Percentiles rank a stretch among this genome's conserved stretches.
phyloP scores from a whole-genome alignment of 345 rosid genomes.

The Conringia planisiliqua region DNA sequence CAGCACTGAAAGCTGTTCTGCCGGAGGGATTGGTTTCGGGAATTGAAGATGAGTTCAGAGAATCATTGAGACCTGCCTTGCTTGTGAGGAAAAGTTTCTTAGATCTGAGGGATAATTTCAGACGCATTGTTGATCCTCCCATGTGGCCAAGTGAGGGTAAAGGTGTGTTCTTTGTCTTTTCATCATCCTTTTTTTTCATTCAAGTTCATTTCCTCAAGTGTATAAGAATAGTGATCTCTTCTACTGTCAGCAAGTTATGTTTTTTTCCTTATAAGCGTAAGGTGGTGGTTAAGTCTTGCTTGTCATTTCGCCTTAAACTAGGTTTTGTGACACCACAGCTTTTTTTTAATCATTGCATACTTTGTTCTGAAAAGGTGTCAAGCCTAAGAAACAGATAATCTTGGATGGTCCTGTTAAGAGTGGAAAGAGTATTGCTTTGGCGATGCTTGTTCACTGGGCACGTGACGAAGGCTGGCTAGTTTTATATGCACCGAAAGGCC shows the following conservation, averaged over 20 bases:
- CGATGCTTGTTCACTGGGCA: constrained; percentile 99
- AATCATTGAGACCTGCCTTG: constrained; percentile 69
- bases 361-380: constrained; percentile 41
- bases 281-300: background rate
- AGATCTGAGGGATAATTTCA: constrained; percentile 88
- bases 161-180: constrained; percentile 36
- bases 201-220: too few species aligned
- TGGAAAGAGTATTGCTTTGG: constrained; percentile 88
- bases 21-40: constrained; percentile 87
- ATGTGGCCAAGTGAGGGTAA: constrained; percentile 43
- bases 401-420: constrained; percentile 91
- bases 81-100: constrained; percentile 78
- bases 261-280: background rate
- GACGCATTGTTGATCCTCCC: constrained; percentile 84
- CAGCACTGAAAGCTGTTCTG: constrained; percentile 48
- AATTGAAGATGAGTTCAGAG: constrained; percentile 71
- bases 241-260: background rate
- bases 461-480: constrained; percentile 97
- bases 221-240: background rate
- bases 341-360: background rate
- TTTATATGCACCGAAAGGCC: constrained; percentile 79
- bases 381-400: constrained; percentile 72
- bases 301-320: background rate
- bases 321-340: background rate
- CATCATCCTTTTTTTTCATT: background rate